A percentile compares a stretch with the other conserved stretches of the same genome.
Evolutionary conservation across 495 filamentous ascomycete genomes (phyloP).

Genomic region (Aspergillus nidulans): DNA sequence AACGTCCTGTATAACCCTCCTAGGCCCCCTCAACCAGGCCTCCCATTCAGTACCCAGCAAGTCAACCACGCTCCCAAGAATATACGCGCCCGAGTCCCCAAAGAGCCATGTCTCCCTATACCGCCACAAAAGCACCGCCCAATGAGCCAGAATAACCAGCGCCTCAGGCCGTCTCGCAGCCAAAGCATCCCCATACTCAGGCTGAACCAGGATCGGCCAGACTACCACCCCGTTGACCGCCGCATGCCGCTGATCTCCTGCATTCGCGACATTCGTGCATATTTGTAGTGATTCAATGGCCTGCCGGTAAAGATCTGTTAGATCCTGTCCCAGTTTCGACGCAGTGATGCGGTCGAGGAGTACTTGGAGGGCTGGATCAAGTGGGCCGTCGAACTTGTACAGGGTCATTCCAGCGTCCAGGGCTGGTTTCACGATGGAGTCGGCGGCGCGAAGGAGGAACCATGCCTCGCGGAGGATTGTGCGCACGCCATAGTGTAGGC

Average conservation of each 20-base stretch:
- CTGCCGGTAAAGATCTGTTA: slow-evolving; percentile 15
- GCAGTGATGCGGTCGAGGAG: not conserved
- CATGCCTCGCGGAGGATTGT: slow-evolving; percentile 25
- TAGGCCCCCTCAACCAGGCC: slow-evolving; percentile 15
- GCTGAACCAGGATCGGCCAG: slow-evolving; percentile 30
- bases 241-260: not conserved
- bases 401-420: not conserved
- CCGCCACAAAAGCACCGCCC: slow-evolving; percentile 31
- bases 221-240: slow-evolving; percentile 17
- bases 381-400: not conserved
- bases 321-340: slow-evolving; percentile 5
- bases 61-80: slow-evolving; percentile 6
- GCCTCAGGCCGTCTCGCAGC: slow-evolving; percentile 32
- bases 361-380: not conserved
- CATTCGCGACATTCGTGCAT: not conserved
- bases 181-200: slow-evolving; percentile 30
- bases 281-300: slow-evolving; percentile 17
- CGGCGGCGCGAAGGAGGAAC: slow-evolving; percentile 9
- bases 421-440: slow-evolving; percentile 13
- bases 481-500: slow-evolving; percentile 42
- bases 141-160: slow-evolving; percentile 40
- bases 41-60: slow-evolving; percentile 9
- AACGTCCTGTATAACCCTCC: not conserved
- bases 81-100: slow-evolving; percentile 16
- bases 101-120: slow-evolving; percentile 33